Evolutionary conservation across 164 flowering plant genomes (phyloP).

Genomic region (Berberis vulgaris): DNA sequence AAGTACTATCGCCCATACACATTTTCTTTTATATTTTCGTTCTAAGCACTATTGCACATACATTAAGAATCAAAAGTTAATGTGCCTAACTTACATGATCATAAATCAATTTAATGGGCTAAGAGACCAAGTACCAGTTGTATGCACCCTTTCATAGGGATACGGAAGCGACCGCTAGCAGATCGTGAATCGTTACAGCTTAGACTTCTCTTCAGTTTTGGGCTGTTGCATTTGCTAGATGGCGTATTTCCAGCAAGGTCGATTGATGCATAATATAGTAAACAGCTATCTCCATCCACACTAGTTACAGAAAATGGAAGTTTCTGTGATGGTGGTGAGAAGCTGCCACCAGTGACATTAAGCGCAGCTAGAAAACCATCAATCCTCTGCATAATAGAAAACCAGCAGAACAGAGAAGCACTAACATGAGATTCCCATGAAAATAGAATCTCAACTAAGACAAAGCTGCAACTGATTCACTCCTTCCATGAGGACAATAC

Average conservation of each 20-base stretch:
- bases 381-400: constrained; percentile 40
- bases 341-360: constrained; percentile 71
- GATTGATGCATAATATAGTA: constrained; percentile 73
- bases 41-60: neutral
- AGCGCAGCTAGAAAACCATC: constrained; percentile 92
- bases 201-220: constrained; percentile 40
- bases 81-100: constrained; percentile 18
- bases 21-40: too few species aligned
- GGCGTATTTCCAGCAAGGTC: constrained; percentile 50
- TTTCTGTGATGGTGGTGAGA: constrained; percentile 80
- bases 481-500: too few species aligned
- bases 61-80: neutral
- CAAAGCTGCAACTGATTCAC: too few species aligned
- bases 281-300: constrained; percentile 72
- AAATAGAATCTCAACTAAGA: neutral
- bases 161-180: constrained; percentile 45
- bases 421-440: neutral
- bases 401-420: neutral
- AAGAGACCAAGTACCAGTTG: constrained; percentile 66
- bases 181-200: constrained; percentile 40
- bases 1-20: too few species aligned
- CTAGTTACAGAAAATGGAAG: constrained; percentile 86
- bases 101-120: constrained; percentile 16
- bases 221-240: constrained; percentile 31
- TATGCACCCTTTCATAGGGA: constrained; percentile 92